Base-by-base conservation (phyloP, 257 asterid genomes). In the Ophiorrhiza pumila region DNA sequence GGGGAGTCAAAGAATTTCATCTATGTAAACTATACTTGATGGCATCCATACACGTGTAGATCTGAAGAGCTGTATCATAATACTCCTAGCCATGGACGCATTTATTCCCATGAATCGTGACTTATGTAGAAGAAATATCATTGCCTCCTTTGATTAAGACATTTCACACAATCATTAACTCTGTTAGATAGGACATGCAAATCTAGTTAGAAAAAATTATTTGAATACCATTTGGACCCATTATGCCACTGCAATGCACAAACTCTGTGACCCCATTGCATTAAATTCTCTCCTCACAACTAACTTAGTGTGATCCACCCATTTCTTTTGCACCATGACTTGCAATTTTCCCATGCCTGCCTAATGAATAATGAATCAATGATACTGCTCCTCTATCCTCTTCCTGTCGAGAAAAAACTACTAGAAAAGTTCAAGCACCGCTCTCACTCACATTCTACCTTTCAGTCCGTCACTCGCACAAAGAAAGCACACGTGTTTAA, bases 231-330 rank as follows among this genome's bases (percentile, higher is more conserved):
- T 32, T 32, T 31, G 66, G 23, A 6, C 45, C 66, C 50, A 68
- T 31, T 0, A 53, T 27, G 29, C 66, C 52, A 63, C 64, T 63
- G 62, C 52, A 37, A 35, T 49, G 71, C 22, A n/a, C 29, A 20
- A 25, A 47, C 41, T 60, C 27, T 18, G 41, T 53, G 78, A 55
- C 73, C 74, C 74, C 78, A 53, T 25, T 34, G 13, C 74, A 75
- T 67, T 75, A n/a, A 75, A 43, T 75, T 57, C 74, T 65, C 22
- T 17, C 68, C 45, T 56, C 68, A 29, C 73, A 65, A 61, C 73
- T 56, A 74, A 32, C 65, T 23, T 10, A 23, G 41, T 34, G 27
- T 45, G 63, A 37, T 12, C 50, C 53, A 42, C 49, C 60, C 78
- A 55, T 32, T 45, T 53, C 22, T 71, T 45, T 29, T 7, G 68